Percentiles rank a stretch among this genome's conserved stretches.
Conservation (phyloP, 495 filamentous ascomycete species). For the Letharia lupina region DNA sequence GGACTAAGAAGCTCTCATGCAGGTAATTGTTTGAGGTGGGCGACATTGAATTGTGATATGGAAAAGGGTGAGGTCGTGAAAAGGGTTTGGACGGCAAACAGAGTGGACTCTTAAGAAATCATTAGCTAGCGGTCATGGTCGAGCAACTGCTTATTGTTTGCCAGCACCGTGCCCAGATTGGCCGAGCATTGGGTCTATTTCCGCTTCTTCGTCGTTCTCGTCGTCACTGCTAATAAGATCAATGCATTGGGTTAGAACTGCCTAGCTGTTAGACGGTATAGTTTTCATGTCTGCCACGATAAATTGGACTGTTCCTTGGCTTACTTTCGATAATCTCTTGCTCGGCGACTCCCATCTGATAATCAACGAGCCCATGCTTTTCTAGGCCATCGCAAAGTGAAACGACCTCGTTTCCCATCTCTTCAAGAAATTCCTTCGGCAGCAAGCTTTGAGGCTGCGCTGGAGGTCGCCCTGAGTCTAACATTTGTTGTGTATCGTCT, state of each 20-base stretch:
- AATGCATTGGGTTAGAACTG: constrained; percentile 53
- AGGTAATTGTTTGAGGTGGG: not conserved
- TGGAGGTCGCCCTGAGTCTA: constrained; percentile 50
- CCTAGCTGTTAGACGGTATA: constrained; percentile 14
- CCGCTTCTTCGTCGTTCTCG: constrained; percentile 7
- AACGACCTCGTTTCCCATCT: constrained; percentile 74
- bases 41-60: not conserved
- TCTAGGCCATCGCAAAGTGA: constrained; percentile 79
- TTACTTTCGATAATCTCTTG: constrained; percentile 74
- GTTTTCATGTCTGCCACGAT: not conserved
- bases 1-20: not conserved
- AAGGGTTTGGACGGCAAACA: not conserved
- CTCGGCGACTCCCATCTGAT: constrained; percentile 94
- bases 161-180: not conserved
- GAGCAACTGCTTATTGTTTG: constrained; percentile 2
- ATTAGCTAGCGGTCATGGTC: not conserved
- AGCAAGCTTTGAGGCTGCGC: constrained; percentile 59
- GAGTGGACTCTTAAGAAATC: not conserved
- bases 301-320: not conserved
- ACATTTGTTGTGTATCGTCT: constrained; percentile 54
- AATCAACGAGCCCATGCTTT: constrained; percentile 85
- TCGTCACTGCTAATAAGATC: constrained; percentile 5
- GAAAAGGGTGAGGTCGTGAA: not conserved
- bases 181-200: constrained; percentile 5
- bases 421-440: constrained; percentile 57